phyloP scores from a whole-genome alignment of 805 yeast species.

The Pichia kluyveri region DNA sequence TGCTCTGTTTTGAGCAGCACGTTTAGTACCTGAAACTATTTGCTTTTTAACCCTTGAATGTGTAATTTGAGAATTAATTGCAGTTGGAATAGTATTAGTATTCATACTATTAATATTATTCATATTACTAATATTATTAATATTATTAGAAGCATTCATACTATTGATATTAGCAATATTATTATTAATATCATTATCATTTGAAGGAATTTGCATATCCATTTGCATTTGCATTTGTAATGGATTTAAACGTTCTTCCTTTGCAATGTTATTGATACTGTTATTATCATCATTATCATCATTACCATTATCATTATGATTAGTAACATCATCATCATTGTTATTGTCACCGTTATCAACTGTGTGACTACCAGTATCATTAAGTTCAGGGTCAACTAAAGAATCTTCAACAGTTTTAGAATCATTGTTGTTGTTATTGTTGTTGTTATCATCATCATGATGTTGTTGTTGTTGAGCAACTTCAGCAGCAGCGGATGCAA shows the following conservation, averaged over 20 bases:
- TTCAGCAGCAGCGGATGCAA: constrained; percentile 29
- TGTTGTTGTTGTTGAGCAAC: constrained; percentile 9
- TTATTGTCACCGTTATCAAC: no score
- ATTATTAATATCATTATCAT: no score
- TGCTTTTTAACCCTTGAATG: background rate
- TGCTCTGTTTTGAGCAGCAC: constrained; percentile 86
- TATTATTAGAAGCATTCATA: no score
- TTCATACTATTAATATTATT: no score
- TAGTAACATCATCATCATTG: background rate
- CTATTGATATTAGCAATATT: no score
- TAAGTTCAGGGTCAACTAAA: constrained; percentile 5
- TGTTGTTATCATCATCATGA: no score
- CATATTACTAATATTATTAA: no score
- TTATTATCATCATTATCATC: background rate
- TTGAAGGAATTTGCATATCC: background rate
- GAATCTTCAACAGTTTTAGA: background rate
- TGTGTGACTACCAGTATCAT: background rate
- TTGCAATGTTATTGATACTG: background rate
- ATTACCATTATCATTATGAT: background rate
- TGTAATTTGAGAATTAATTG: background rate
- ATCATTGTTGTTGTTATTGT: background rate
- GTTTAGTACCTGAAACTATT: constrained; percentile 34
- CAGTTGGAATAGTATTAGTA: background rate
- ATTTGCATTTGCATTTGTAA: background rate
- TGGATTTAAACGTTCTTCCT: background rate